Percentiles rank a stretch among this genome's conserved stretches.
Evolutionary conservation across 2,329 filamentous ascomycete genomes (phyloP).

Genomic region (Hypoxylon sp.): DNA sequence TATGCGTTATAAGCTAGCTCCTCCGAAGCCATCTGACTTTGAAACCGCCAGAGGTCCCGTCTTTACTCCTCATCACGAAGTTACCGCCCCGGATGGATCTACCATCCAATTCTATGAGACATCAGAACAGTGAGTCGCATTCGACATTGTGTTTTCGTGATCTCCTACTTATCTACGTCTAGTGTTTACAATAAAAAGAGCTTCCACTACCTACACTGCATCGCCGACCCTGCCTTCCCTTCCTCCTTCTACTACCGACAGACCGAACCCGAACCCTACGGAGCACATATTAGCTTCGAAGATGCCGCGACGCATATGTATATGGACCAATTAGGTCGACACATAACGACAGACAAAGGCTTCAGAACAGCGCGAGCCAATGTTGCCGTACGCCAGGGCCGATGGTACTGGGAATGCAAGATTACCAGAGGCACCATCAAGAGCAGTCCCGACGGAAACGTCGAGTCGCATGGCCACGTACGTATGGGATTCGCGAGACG

Average conservation of each 20-base stretch:
- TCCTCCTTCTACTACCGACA: constrained; percentile 90
- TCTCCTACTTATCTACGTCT: constrained; percentile 13
- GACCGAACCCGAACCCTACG: constrained; percentile 86
- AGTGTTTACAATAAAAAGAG: constrained; percentile 76
- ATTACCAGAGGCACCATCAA: constrained; percentile 80
- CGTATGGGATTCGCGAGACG: constrained; percentile 88
- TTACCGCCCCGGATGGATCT: constrained; percentile 63
- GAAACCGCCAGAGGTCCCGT: constrained; percentile 69
- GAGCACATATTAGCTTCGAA: constrained; percentile 90
- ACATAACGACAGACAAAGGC: constrained; percentile 91
- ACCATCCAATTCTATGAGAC: constrained; percentile 72
- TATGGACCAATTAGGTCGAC: constrained; percentile 79
- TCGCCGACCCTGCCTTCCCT: constrained; percentile 88
- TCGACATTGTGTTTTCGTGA: not conserved
- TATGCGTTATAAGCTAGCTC: constrained; percentile 73
- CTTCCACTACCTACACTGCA: constrained; percentile 91
- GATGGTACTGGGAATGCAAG: constrained; percentile 95
- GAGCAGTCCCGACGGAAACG: constrained; percentile 59
- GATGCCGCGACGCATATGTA: constrained; percentile 89
- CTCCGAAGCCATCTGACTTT: constrained; percentile 72
- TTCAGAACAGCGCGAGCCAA: constrained; percentile 94
- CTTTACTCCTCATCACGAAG: constrained; percentile 68
- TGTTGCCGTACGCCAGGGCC: constrained; percentile 87
- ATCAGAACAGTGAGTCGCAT: constrained; percentile 70
- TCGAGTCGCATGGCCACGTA: constrained; percentile 72